Evolutionary conservation across 2,329 filamentous ascomycete species (phyloP).

Genomic region (Talaromyces sp.): DNA sequence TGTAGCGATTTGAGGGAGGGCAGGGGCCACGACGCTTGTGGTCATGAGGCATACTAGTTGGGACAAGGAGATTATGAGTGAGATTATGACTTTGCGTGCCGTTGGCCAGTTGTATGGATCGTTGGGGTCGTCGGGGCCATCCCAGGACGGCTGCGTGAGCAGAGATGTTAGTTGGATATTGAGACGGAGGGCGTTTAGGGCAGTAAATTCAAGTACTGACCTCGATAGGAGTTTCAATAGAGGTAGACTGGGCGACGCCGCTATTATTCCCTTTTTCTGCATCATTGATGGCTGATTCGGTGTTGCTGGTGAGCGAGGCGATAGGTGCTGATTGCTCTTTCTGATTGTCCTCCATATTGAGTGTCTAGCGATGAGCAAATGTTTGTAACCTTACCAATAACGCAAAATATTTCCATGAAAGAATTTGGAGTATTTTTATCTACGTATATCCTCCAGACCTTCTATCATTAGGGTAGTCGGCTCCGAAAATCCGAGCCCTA

Average conservation of each 20-base stretch:
- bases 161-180: not conserved
- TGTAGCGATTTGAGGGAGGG: conserved; percentile 40
- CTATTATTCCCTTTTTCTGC: conserved; percentile 7
- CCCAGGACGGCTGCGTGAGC: conserved; percentile 44
- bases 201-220: not conserved
- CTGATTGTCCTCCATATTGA: not conserved
- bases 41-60: conserved; percentile 25
- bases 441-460: not conserved
- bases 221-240: not conserved
- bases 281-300: not conserved
- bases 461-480: not conserved
- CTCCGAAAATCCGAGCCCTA: conserved; percentile 5
- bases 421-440: not conserved
- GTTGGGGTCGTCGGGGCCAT: conserved; percentile 55
- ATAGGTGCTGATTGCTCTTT: not conserved
- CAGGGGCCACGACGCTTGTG: conserved; percentile 47
- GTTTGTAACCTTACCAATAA: not conserved
- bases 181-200: not conserved
- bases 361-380: not conserved
- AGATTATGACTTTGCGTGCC: conserved; percentile 49
- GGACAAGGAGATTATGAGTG: conserved; percentile 49
- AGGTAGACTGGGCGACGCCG: not conserved
- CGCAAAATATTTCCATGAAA: not conserved
- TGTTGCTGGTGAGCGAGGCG: not conserved
- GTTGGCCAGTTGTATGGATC: conserved; percentile 62